Percentiles rank a stretch among this genome's conserved stretches.
These are phyloP conservation scores for Plasmodium blacklocki DNA, from an alignment of 169 alveolate species.

Conservation along the genomic window DNA sequence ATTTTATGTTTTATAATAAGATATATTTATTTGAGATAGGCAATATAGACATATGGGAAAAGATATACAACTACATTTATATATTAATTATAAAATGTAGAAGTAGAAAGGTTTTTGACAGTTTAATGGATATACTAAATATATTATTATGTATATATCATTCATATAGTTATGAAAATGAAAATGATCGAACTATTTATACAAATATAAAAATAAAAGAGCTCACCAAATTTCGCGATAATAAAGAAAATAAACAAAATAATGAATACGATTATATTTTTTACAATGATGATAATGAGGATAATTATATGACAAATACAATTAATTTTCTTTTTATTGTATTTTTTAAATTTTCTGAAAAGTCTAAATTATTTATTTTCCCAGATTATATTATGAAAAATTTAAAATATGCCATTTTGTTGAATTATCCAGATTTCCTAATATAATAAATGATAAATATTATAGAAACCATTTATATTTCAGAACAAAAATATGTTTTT, in stretches of 20 bases:
- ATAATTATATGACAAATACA: neutral
- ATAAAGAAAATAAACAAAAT: no score
- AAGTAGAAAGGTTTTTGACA: conserved; percentile 41
- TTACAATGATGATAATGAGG: conserved; percentile 5
- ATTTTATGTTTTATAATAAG: conserved; percentile 50
- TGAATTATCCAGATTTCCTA: conserved; percentile 51
- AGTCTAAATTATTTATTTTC: conserved; percentile 34
- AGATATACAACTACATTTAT: conserved; percentile 49
- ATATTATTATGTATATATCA: conserved; percentile 60
- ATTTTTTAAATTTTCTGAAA: conserved; percentile 63
- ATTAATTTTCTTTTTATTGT: conserved; percentile 28
- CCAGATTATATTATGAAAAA: conserved; percentile 64
- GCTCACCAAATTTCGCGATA: neutral
- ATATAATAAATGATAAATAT: conserved; percentile 2
- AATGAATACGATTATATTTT: neutral
- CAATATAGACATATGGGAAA: conserved; percentile 28
- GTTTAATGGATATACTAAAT: conserved; percentile 63
- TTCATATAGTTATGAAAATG: conserved; percentile 55
- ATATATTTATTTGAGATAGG: conserved; percentile 51
- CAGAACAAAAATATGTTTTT: no score
- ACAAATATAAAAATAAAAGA: conserved; percentile 45
- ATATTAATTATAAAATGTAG: conserved; percentile 31
- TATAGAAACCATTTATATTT: no score
- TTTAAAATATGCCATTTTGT: conserved; percentile 61
- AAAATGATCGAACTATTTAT: conserved; percentile 20